Conservation (phyloP, 768 basidiomycete species). For the Calocybe indica region DNA sequence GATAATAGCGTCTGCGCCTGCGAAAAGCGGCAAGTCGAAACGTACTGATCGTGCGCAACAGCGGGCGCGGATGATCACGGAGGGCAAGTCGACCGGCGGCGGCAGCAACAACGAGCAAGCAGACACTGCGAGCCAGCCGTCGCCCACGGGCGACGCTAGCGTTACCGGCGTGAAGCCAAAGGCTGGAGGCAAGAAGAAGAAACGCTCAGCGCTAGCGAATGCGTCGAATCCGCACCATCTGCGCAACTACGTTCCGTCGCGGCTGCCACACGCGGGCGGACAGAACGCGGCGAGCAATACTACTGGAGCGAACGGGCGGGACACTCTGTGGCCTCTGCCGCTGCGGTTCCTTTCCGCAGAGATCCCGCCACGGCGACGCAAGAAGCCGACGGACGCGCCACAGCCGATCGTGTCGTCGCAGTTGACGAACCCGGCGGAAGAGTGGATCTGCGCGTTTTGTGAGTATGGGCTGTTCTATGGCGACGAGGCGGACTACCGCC, state of each 20-base stretch:
- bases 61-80: too few species aligned
- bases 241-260: constrained; percentile 87
- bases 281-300: constrained; percentile 19
- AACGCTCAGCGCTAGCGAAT: constrained; percentile 84
- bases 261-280: constrained; percentile 47
- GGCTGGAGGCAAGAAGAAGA: constrained; percentile 78
- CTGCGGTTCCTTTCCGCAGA: constrained; percentile 65
- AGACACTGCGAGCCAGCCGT: not conserved
- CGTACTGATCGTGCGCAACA: too few species aligned
- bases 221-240: constrained; percentile 95
- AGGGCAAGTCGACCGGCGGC: not conserved
- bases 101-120: not conserved
- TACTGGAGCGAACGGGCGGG: constrained; percentile 27
- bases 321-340: constrained; percentile 55
- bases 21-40: constrained; percentile 5
- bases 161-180: constrained; percentile 14
- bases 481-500: constrained; percentile 60
- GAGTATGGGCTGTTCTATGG: constrained; percentile 92
- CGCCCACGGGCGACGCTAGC: not conserved
- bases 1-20: constrained; percentile 19
- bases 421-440: constrained; percentile 62
- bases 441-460: constrained; percentile 94
- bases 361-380: constrained; percentile 41
- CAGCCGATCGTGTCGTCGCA: constrained; percentile 7
- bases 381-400: constrained; percentile 12